These are phyloP conservation scores for Sophora flavescens DNA, from an alignment of 306 rosid genomes.

Conservation along the genomic window DNA sequence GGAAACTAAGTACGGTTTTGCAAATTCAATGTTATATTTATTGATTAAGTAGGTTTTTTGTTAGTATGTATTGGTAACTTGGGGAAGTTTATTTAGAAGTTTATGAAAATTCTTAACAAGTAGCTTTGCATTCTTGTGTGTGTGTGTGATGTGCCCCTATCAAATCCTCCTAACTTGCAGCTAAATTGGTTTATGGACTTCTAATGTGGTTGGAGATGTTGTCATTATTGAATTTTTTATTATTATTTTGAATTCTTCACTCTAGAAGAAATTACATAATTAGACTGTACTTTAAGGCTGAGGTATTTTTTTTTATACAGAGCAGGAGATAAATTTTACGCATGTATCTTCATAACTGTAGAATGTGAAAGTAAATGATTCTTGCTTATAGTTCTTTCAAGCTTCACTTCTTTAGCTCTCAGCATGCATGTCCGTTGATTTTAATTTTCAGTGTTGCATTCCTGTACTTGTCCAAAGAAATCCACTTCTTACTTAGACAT, in stretches of 20 bases:
- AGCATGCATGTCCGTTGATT: neutral
- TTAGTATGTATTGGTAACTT: conserved; percentile 11
- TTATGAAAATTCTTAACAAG: conserved; percentile 6
- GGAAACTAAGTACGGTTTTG: conserved; percentile 34
- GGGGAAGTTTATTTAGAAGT: neutral
- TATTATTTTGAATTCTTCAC: neutral
- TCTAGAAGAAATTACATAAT: conserved; percentile 4
- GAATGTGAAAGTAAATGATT: conserved; percentile 26
- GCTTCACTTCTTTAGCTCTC: conserved; percentile 33
- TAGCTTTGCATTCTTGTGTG: neutral
- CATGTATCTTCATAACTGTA: neutral
- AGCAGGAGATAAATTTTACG: conserved; percentile 15
- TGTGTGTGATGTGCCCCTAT: neutral
- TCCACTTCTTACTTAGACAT: conserved; percentile 32
- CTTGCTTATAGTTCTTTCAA: conserved; percentile 21
- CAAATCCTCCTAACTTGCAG: conserved; percentile 33
- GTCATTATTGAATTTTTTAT: neutral
- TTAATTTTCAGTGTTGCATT: conserved; percentile 31
- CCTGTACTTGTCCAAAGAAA: conserved; percentile 42
- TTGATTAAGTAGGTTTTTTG: conserved; percentile 1
- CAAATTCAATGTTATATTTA: neutral
- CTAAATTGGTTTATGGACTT: conserved; percentile 22
- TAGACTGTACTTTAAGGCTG: conserved; percentile 7
- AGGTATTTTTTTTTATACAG: neutral
- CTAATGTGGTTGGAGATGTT: conserved; percentile 19